Base-by-base conservation (phyloP, 2,329 filamentous ascomycete genomes). In the Dothidotthia symphoricarpi region DNA sequence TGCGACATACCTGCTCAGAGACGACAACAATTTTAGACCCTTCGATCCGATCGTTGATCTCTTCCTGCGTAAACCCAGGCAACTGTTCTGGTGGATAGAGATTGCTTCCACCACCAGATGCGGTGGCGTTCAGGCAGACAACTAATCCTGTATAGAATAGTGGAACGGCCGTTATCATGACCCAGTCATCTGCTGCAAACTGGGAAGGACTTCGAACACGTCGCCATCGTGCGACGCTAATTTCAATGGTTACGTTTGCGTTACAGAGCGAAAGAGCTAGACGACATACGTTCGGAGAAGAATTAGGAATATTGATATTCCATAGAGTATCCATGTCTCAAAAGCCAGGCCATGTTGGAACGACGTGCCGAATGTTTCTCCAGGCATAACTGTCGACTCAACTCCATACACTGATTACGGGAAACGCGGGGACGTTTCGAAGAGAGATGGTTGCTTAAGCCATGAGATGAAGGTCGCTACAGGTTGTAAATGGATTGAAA, bases 21-120 rank as follows among this genome's bases (percentile, higher is more conserved):
- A 71, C 53, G 4, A 73, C 49, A 12, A 71, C 69, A 24, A 73
- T 63, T 50, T 73, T 73, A 11, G 68, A 69, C 10, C 69, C 70
- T 25, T 66, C 63, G 28, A 73, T 67, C 6, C 72, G 64, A 14
- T 70, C 66, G 19, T 64, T 26, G 4, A 73, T 68, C 8, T 73
- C 64, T 12, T 49, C 38, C 11, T 55, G 41, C 6, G 61, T 65
- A 46, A 72, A 72, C 0, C 55, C 63, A 2, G 43, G 39, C 16
- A 63, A 60, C 16, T 67, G 43, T 34, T 65, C 69, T 4, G 67
- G 66, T 4, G 51, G 64, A 35, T 54, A 69, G 2, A 74, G 55
- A 39, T 73, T 74, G 34, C 67, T 70, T 16, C 69, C 70, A 24
- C 70, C 71, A 16, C 69, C 69, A 3, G 46, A 41, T 12, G 60